Evolutionary conservation across 345 rosid species (phyloP).

Genomic region (Euphorbia peplus): DNA sequence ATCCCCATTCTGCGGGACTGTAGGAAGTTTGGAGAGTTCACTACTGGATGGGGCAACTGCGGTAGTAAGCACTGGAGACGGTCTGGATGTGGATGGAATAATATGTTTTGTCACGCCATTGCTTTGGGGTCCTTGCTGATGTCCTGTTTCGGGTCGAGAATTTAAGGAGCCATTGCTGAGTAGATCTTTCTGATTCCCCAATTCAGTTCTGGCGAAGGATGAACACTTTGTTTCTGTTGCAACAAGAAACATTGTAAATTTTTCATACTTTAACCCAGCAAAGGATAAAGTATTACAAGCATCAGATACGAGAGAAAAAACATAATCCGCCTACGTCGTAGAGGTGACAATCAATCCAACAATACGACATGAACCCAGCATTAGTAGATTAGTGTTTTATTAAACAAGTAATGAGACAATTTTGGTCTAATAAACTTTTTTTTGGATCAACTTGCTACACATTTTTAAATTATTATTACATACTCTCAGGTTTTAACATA

Average conservation of each 20-base stretch:
- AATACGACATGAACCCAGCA: too few species aligned
- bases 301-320: too few species aligned
- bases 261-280: conserved; percentile 3
- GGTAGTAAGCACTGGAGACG: conserved; percentile 32
- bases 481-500: too few species aligned
- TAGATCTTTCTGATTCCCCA: conserved; percentile 42
- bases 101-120: conserved; percentile 47
- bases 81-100: conserved; percentile 28
- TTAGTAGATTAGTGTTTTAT: too few species aligned
- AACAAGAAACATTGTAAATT: conserved; percentile 20
- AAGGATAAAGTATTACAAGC: neutral
- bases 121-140: conserved; percentile 38
- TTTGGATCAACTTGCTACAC: too few species aligned
- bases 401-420: too few species aligned
- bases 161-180: conserved; percentile 34
- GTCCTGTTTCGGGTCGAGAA: conserved; percentile 44
- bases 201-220: conserved; percentile 58
- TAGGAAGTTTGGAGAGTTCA: conserved; percentile 38
- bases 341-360: too few species aligned
- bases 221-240: conserved; percentile 68
- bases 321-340: too few species aligned
- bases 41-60: conserved; percentile 23
- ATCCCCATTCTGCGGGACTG: conserved; percentile 41
- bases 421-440: too few species aligned
- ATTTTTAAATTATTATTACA: too few species aligned